Conservation (phyloP, 1,139 yeast genomes). For the Candida gigantensis region DNA sequence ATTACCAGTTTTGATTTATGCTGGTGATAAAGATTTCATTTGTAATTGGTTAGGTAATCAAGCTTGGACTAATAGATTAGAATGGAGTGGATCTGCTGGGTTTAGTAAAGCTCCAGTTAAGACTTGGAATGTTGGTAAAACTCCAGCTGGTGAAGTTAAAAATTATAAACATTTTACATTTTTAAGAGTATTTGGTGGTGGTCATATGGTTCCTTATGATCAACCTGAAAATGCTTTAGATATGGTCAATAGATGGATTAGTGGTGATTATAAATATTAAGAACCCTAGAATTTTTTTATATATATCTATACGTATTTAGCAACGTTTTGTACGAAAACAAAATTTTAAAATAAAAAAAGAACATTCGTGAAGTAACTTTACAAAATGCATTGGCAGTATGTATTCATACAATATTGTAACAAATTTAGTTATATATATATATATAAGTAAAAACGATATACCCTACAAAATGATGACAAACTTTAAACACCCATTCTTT, state of each 20-base stretch:
- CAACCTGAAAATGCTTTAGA: constrained; percentile 49
- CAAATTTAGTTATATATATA: too few relatives aligned
- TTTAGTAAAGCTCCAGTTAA: constrained; percentile 46
- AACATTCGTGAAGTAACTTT: too few relatives aligned
- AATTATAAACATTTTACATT: constrained; percentile 48
- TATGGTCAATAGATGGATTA: constrained; percentile 49
- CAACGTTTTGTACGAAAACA: too few relatives aligned
- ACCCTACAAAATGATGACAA: not conserved
- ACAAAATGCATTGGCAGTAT: too few relatives aligned
- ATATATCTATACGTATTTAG: too few relatives aligned
- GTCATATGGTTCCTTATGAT: constrained; percentile 54
- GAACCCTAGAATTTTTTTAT: not conserved
- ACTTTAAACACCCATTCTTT: constrained; percentile 75
- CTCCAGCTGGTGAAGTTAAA: constrained; percentile 48
- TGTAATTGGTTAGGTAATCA: constrained; percentile 87
- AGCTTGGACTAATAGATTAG: constrained; percentile 75
- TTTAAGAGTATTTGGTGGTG: constrained; percentile 49
- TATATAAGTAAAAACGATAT: too few relatives aligned
- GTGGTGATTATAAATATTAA: constrained; percentile 32
- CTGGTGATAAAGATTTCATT: constrained; percentile 85
- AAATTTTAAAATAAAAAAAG: not conserved
- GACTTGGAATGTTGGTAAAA: constrained; percentile 41
- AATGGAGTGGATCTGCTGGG: constrained; percentile 62
- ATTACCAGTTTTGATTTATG: constrained; percentile 73
- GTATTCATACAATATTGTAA: too few relatives aligned